These are phyloP conservation scores for Nakazawaea ernobii DNA, from an alignment of 805 yeast genomes.

Conservation along the genomic window DNA sequence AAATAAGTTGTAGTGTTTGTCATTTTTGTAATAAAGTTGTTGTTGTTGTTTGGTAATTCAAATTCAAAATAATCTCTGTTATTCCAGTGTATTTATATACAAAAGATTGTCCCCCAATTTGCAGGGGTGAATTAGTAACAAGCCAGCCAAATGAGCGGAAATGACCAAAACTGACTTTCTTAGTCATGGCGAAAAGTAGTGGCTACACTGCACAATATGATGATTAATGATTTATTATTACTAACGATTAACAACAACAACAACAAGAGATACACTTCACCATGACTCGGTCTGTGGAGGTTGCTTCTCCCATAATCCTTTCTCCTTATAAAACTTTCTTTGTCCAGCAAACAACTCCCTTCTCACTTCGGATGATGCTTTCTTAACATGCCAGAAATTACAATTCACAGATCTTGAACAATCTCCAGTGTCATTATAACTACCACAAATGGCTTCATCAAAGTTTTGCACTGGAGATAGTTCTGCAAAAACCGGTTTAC, in stretches of 20 bases:
- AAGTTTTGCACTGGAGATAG: constrained; percentile 69
- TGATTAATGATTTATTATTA: too few species aligned
- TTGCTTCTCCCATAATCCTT: constrained; percentile 1
- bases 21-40: not conserved
- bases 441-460: constrained; percentile 60
- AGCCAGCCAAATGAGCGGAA: too few species aligned
- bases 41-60: not conserved
- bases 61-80: too few species aligned
- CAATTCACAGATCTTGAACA: constrained; percentile 84
- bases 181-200: too few species aligned
- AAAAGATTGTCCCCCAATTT: too few species aligned
- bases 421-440: constrained; percentile 50
- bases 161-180: too few species aligned
- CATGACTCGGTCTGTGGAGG: not conserved
- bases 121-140: too few species aligned
- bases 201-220: too few species aligned
- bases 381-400: constrained; percentile 77
- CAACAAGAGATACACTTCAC: too few species aligned
- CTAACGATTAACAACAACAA: too few species aligned
- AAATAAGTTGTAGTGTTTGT: constrained; percentile 13
- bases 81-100: too few species aligned
- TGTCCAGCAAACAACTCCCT: constrained; percentile 34
- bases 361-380: constrained; percentile 42
- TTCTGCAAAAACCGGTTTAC: constrained; percentile 74
- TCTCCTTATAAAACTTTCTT: constrained; percentile 21